Conservation (phyloP, 768 basidiomycete species). For the Russula dissimulans region DNA sequence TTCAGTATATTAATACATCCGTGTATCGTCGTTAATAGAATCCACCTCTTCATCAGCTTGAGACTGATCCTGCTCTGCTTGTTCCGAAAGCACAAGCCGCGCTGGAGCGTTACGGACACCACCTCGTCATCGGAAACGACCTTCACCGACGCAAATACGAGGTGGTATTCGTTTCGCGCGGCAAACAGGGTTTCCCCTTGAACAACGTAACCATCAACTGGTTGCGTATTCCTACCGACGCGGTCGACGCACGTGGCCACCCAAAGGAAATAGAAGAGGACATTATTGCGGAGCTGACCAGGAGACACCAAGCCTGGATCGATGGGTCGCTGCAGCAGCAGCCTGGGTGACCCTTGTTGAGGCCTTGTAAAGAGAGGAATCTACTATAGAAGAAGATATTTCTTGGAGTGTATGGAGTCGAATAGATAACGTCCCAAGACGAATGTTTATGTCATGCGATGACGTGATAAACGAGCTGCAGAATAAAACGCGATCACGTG, state of each 20-base stretch:
- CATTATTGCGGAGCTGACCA: conserved; percentile 69
- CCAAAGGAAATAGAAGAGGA: conserved; percentile 87
- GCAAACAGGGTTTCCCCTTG: conserved; percentile 18
- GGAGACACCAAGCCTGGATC: conserved; percentile 68
- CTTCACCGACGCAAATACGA: conserved; percentile 86
- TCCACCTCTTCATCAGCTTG: conserved; percentile 49
- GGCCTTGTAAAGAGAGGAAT: neutral
- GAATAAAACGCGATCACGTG: conserved; percentile 8
- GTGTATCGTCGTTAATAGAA: neutral
- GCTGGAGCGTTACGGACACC: conserved; percentile 90
- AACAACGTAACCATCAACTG: conserved; percentile 45
- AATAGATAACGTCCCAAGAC: too few relatives aligned
- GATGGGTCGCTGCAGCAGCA: conserved; percentile 5
- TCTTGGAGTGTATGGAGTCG: neutral
- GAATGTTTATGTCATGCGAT: too few relatives aligned
- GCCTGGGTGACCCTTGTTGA: neutral
- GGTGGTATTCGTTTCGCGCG: conserved; percentile 80
- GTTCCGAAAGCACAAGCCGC: conserved; percentile 87
- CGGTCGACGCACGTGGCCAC: conserved; percentile 24
- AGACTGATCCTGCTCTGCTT: conserved; percentile 77
- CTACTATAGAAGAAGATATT: neutral
- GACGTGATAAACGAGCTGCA: too few relatives aligned
- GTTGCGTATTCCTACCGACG: conserved; percentile 47
- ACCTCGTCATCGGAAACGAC: conserved; percentile 94
- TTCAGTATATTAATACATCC: conserved; percentile 24